Evolutionary conservation across 139 green algal species (phyloP).

Genomic region (Monoraphidium neglectum): DNA sequence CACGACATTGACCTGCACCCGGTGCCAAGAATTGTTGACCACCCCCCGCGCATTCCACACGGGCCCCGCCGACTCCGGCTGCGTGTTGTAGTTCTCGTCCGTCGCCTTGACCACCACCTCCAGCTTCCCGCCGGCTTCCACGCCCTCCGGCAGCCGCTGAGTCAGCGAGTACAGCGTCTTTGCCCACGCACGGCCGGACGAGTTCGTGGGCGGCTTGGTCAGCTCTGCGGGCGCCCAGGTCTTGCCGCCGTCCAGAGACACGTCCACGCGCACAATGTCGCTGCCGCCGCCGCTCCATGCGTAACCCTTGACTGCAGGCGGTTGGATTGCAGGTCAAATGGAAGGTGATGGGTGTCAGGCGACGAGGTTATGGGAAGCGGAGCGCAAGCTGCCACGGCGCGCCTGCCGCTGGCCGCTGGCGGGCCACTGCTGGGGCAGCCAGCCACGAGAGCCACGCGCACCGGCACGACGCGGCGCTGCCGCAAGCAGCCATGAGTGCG

Average conservation of each 20-base stretch:
- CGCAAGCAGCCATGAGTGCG: too few species aligned
- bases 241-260: constrained; percentile 75
- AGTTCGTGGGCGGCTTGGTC: constrained; percentile 22
- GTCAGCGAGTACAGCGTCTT: constrained; percentile 77
- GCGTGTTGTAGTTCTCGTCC: constrained; percentile 78
- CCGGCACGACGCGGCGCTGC: too few species aligned
- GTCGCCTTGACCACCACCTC: constrained; percentile 65
- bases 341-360: too few species aligned
- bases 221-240: constrained; percentile 65
- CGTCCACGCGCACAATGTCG: constrained; percentile 82
- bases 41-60: constrained; percentile 87
- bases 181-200: constrained; percentile 57
- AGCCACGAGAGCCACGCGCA: too few species aligned
- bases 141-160: constrained; percentile 53
- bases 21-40: constrained; percentile 86
- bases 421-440: too few species aligned
- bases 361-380: too few species aligned
- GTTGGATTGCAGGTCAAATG: too few species aligned
- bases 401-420: too few species aligned
- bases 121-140: constrained; percentile 27
- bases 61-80: constrained; percentile 66
- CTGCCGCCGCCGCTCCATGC: constrained; percentile 80
- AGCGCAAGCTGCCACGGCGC: too few species aligned
- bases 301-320: constrained; percentile 62
- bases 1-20: constrained; percentile 41